Evolutionary conservation across 345 rosid genomes (phyloP), one percentile per base, ranked within the genome.

Genomic region (Geranium brycei): DNA sequence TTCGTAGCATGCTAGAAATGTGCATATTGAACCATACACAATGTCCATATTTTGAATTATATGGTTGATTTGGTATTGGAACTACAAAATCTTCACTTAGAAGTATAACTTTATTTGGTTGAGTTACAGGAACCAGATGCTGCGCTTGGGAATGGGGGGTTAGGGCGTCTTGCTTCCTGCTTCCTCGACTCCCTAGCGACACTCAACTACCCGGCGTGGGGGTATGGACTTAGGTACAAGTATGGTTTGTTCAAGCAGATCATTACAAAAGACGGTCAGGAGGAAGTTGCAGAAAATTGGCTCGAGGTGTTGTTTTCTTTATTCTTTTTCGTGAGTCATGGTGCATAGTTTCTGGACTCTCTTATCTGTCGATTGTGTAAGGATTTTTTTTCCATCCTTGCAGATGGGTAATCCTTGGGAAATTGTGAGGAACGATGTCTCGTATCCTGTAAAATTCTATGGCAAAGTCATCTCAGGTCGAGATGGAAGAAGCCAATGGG

Each of bases 321-420:
- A 0, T 31, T 51, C 13, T 64, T 2, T 71, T 5, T 47, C 3
- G 53, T 47, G 7, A 47, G 15, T 47, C 13, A 47, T 47, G 53
- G 6, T 1, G 3, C 13, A 47, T 47, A 47, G 41, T 35, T 35
- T 35, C 41, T 35, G 10, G 5, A 35, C 10, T 4, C 3, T 7
- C 3, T 35, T 35, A 35, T 35, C 5, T 7, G 10, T 35, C 41
- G 10, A n/a, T 35, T 19, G 16, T 12, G 31, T 17, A 16, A 23
- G 28, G 28, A 23, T 23, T 23, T 23, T 23, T 23, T 28, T 15
- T 53, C 19, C 41, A 19, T n/a, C 16, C 31, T 41, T 28, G 28
- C 69, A 82, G 81, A 78, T 72, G 76, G 82, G 84, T n/a, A 82
- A 75, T 72, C 84, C 87, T 5, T 82, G 87, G 82, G 81, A 82